These are phyloP conservation scores for Huntiella moniliformis DNA, from an alignment of 2,329 filamentous ascomycete genomes.

Conservation along the genomic window DNA sequence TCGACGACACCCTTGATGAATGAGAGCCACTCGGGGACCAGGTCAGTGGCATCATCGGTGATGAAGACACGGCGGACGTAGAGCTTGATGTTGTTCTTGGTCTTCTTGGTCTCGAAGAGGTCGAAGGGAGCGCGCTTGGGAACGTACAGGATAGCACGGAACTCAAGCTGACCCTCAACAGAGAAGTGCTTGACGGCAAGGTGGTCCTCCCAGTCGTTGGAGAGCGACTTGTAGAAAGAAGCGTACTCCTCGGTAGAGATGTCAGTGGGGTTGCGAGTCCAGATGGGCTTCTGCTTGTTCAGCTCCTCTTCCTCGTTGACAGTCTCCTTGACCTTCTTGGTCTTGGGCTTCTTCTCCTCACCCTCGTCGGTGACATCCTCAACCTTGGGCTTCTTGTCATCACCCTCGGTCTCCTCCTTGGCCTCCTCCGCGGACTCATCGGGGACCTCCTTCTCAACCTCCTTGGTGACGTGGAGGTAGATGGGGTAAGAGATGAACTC, in stretches of 20 bases:
- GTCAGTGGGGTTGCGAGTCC: constrained; percentile 93
- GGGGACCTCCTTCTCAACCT: constrained; percentile 96
- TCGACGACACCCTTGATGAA: constrained; percentile 99
- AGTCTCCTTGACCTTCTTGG: constrained; percentile 98
- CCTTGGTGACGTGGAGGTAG: constrained; percentile 98
- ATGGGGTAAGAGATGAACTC: constrained; percentile 99
- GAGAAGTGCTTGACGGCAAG: constrained; percentile 99
- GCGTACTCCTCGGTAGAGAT: constrained; percentile 95
- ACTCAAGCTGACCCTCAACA: constrained; percentile 98
- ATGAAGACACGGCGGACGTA: constrained; percentile 99
- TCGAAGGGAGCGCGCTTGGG: constrained; percentile 99
- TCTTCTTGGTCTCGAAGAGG: constrained; percentile 99
- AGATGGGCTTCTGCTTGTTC: constrained; percentile 99
- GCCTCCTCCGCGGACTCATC: constrained; percentile 69
- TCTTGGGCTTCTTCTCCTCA: constrained; percentile 87
- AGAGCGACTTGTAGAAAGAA: constrained; percentile 99
- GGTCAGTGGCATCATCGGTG: constrained; percentile 95
- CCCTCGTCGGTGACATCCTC: constrained; percentile 84
- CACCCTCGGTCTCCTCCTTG: constrained; percentile 42
- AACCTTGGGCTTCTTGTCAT: constrained; percentile 88
- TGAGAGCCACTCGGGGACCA: constrained; percentile 97
- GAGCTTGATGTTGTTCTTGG: constrained; percentile 99
- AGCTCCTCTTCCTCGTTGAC: constrained; percentile 98
- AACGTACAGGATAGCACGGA: constrained; percentile 98
- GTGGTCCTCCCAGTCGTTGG: constrained; percentile 99